phyloP scores from a whole-genome alignment of 2,329 filamentous ascomycete species.

The Acrodontium crateriforme region DNA sequence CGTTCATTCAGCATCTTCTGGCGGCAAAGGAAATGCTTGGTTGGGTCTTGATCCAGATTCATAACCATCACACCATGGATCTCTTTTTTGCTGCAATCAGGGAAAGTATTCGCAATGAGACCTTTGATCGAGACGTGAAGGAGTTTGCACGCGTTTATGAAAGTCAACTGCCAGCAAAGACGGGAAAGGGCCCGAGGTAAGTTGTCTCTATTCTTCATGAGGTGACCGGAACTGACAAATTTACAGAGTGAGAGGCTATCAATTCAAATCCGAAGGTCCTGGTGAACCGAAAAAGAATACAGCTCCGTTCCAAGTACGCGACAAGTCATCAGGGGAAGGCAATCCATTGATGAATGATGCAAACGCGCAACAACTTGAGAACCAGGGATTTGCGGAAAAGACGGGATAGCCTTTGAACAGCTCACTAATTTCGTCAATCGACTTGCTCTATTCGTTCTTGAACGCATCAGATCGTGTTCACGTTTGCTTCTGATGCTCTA shows the following conservation, averaged over 20 bases:
- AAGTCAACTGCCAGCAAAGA: slow-evolving; percentile 54
- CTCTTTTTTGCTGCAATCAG: slow-evolving; percentile 63
- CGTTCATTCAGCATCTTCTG: slow-evolving; percentile 78
- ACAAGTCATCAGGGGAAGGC: slow-evolving; percentile 34
- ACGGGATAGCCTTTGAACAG: slow-evolving; percentile 1
- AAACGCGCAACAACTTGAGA: slow-evolving; percentile 37
- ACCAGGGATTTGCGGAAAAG: slow-evolving; percentile 21
- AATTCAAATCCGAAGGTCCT: slow-evolving; percentile 57
- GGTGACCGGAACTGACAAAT: neutral
- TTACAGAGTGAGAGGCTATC: slow-evolving; percentile 57
- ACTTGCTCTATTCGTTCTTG: too few relatives aligned
- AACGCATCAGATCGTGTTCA: too few relatives aligned
- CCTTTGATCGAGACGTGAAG: slow-evolving; percentile 40
- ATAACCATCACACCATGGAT: slow-evolving; percentile 66
- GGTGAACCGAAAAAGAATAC: slow-evolving; percentile 52
- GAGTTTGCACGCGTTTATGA: slow-evolving; percentile 58
- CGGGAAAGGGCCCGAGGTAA: slow-evolving; percentile 60
- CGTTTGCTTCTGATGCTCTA: too few relatives aligned
- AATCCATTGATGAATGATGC: slow-evolving; percentile 35
- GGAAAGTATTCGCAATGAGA: slow-evolving; percentile 42
- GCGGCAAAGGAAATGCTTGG: slow-evolving; percentile 90
- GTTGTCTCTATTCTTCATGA: slow-evolving; percentile 6
- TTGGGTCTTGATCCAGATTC: slow-evolving; percentile 83
- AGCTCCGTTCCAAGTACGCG: slow-evolving; percentile 44
- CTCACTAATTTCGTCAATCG: too few relatives aligned